Percentiles rank a stretch among this genome's conserved stretches.
These are phyloP conservation scores for Aspergillus pseudonomiae DNA, from an alignment of 2,329 filamentous ascomycete species.

Conservation along the genomic window DNA sequence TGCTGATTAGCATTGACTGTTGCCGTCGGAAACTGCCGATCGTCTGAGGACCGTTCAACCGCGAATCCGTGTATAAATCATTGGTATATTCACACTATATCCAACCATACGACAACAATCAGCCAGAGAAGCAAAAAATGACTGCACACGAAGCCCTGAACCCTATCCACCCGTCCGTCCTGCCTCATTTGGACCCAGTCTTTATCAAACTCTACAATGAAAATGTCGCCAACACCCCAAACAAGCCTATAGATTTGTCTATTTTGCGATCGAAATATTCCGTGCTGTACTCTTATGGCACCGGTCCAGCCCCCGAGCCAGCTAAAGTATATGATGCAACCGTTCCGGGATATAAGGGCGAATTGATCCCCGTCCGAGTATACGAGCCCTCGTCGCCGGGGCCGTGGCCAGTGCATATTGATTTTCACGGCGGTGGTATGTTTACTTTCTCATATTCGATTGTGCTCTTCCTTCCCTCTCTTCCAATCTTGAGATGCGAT, in stretches of 20 bases:
- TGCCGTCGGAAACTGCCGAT: background rate
- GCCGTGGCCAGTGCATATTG: conserved; percentile 52
- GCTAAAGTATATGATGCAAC: conserved; percentile 44
- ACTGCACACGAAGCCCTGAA: conserved; percentile 49
- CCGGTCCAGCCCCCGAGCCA: conserved; percentile 46
- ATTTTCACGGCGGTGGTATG: conserved; percentile 52
- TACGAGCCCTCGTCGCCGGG: conserved; percentile 49
- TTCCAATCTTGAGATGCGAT: background rate
- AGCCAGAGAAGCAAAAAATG: background rate
- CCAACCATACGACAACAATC: background rate
- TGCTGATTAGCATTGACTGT: background rate
- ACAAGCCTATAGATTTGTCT: conserved; percentile 45
- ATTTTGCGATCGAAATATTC: conserved; percentile 48
- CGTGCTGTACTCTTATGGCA: conserved; percentile 50
- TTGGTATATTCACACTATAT: background rate
- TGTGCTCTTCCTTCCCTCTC: background rate
- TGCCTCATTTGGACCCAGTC: conserved; percentile 50
- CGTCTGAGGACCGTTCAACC: background rate
- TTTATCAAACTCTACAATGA: conserved; percentile 55
- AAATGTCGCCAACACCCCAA: conserved; percentile 46
- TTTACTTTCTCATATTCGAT: background rate
- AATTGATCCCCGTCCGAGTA: conserved; percentile 44
- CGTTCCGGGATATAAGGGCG: conserved; percentile 37
- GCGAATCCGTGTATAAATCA: background rate
- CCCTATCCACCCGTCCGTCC: conserved; percentile 52